These are phyloP conservation scores for Aspergillus taichungensis DNA, from an alignment of 495 filamentous ascomycete genomes.

Conservation along the genomic window DNA sequence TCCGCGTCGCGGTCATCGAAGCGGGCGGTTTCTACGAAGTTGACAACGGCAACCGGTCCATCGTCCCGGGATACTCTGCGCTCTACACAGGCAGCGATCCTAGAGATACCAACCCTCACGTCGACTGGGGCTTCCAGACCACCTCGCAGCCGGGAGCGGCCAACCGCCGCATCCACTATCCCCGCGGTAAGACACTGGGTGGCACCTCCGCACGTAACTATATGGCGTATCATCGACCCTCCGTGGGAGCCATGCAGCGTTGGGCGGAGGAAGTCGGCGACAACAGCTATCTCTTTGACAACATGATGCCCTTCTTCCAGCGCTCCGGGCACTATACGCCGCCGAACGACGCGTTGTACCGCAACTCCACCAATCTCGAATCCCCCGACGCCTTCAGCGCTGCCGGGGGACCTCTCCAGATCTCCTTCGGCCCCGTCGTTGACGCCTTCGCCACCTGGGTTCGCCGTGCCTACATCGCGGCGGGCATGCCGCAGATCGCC, in stretches of 20 bases:
- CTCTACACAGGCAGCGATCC: constrained; percentile 14
- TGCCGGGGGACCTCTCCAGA: too few relatives aligned
- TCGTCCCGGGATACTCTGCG: constrained; percentile 29
- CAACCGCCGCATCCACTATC: constrained; percentile 22
- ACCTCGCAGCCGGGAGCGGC: constrained; percentile 15
- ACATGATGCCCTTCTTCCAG: constrained; percentile 40
- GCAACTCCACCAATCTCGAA: constrained; percentile 32
- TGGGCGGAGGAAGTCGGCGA: constrained; percentile 49
- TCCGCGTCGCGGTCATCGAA: constrained; percentile 40
- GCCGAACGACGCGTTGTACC: constrained; percentile 19
- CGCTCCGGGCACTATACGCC: constrained; percentile 37
- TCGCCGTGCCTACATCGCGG: too few relatives aligned
- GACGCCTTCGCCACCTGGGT: too few relatives aligned
- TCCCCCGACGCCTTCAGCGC: constrained; percentile 3
- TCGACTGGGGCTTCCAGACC: constrained; percentile 38
- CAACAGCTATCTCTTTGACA: constrained; percentile 36
- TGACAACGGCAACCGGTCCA: constrained; percentile 36
- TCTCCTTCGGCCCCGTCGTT: too few relatives aligned
- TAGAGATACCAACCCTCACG: constrained; percentile 17
- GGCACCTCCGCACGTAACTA: constrained; percentile 35
- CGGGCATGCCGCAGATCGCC: too few relatives aligned
- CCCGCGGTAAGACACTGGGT: constrained; percentile 34
- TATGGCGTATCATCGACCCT: constrained; percentile 26
- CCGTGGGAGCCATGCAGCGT: constrained; percentile 23
- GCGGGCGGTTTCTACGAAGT: constrained; percentile 45